Evolutionary conservation across 2,329 filamentous ascomycete genomes (phyloP), one percentile per base, ranked within the genome.

Genomic region (Ascochyta clinopodiicola): DNA sequence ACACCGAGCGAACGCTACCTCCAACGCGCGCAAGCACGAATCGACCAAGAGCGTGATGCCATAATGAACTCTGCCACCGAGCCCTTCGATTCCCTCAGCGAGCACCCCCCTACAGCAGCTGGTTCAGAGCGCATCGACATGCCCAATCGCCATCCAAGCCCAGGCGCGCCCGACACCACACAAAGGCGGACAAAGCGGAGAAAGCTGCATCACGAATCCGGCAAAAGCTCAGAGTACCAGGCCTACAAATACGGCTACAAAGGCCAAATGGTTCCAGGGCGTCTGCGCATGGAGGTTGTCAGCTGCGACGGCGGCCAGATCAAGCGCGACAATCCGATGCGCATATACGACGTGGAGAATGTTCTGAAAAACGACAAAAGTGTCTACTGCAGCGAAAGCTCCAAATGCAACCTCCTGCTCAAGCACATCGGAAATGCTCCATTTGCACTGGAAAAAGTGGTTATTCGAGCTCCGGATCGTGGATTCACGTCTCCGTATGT

Each of bases 331-430:
- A 77, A 75, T 17, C 71, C 80, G 50, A 77, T 81, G 10, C 78
- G 78, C 32, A 77, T 76, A 27, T 74, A 76, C 60, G 61, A 63
- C 17, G 66, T 75, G 12, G 90, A 93, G 64, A 96, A 96, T 72
- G 88, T 97, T 25, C 81, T 98, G 59, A 87, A 85, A 63, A 88
- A 93, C 72, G 91, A 98, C 75, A 82, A 82, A 54, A 90, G 89
- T 10, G 91, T 96, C 2, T 98, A 97, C 72, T 96, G 92, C 76
- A 96, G 92, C 34, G 91, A 94, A 72, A 88, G 86, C n/a, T 89
- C 89, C 58, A 85, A 87, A 54, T 97, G 92, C 78, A 96, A 96
- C 70, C 86, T 98, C 64, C 82, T 98, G 12, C 77, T 98, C 52
- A 86, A 86, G 55, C 94, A 98, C 72, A 87, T 89, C 62, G 92